Percentiles rank a stretch among this genome's conserved stretches.
Evolutionary conservation across 371 early-diverging fungal genomes (phyloP).

Genomic region (Homolaphlyctis polyrhiza): DNA sequence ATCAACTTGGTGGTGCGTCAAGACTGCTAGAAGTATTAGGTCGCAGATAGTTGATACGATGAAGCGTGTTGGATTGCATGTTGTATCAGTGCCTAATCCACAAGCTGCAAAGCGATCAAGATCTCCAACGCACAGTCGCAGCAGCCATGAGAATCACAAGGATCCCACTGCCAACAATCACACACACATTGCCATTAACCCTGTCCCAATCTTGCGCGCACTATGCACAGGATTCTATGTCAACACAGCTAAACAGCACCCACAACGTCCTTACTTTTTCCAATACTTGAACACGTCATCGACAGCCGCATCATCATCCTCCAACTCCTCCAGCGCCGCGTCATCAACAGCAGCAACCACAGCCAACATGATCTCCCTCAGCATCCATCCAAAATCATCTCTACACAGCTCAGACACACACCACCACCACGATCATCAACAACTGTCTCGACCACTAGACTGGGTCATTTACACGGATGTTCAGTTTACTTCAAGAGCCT

Average conservation of each 20-base stretch:
- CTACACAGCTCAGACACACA: not conserved
- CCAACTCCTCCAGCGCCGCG: not conserved
- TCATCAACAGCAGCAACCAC: not conserved
- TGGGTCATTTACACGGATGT: slow-evolving; percentile 71
- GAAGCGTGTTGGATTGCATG: too few species aligned
- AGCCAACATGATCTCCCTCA: not conserved
- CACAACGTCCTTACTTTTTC: slow-evolving; percentile 62
- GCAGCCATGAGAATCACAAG: not conserved
- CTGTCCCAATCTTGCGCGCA: slow-evolving; percentile 56
- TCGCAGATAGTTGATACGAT: slow-evolving; percentile 66
- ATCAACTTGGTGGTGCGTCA: too few species aligned
- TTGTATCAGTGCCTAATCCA: too few species aligned
- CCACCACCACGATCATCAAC: slow-evolving; percentile 14
- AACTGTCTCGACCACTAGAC: slow-evolving; percentile 55
- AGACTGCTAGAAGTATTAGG: slow-evolving; percentile 80
- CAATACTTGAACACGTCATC: slow-evolving; percentile 49
- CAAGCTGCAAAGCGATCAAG: not conserved
- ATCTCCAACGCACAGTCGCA: not conserved
- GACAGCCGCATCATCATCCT: not conserved
- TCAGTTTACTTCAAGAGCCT: slow-evolving; percentile 36
- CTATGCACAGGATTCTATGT: slow-evolving; percentile 70
- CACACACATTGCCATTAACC: slow-evolving; percentile 14
- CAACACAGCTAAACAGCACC: slow-evolving; percentile 70
- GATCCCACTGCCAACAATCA: not conserved
- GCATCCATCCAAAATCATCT: not conserved